Evolutionary conservation across 495 filamentous ascomycete species (phyloP).

Genomic region (Cercophora newfieldiana): DNA sequence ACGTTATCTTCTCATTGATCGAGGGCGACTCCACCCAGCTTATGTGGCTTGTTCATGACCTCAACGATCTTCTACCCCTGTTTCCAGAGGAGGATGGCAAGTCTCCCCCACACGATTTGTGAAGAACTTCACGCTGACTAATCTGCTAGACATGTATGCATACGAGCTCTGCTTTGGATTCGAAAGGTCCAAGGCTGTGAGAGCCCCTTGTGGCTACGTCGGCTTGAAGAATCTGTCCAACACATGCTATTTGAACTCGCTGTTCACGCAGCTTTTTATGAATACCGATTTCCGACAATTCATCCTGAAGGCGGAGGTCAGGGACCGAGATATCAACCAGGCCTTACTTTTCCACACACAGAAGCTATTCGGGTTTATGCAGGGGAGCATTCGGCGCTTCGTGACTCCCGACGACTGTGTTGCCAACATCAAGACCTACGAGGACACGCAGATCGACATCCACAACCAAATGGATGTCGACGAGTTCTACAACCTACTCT

Average conservation of each 20-base stretch:
- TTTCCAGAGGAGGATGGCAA: slow-evolving; percentile 35
- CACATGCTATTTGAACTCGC: slow-evolving; percentile 96
- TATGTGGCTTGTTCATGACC: slow-evolving; percentile 49
- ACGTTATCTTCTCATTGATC: slow-evolving; percentile 59
- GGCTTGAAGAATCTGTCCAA: slow-evolving; percentile 89
- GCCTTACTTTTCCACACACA: slow-evolving; percentile 74
- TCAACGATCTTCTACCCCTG: slow-evolving; percentile 52
- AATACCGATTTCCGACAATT: slow-evolving; percentile 86
- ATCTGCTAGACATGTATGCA: slow-evolving; percentile 36
- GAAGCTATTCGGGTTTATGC: slow-evolving; percentile 80
- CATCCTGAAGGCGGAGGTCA: slow-evolving; percentile 63
- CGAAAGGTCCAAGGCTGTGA: slow-evolving; percentile 66
- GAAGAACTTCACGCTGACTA: slow-evolving; percentile 14
- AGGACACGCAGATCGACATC: slow-evolving; percentile 81
- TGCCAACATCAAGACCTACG: slow-evolving; percentile 75
- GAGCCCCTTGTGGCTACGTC: slow-evolving; percentile 74
- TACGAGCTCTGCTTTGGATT: slow-evolving; percentile 60
- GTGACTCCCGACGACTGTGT: slow-evolving; percentile 75
- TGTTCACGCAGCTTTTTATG: slow-evolving; percentile 97
- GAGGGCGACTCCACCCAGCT: slow-evolving; percentile 55
- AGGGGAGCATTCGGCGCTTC: slow-evolving; percentile 70
- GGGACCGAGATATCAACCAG: slow-evolving; percentile 59
- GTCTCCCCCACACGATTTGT: neutral
- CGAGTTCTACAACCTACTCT: slow-evolving; percentile 92
- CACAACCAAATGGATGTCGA: slow-evolving; percentile 96